Percentiles rank a stretch among this genome's conserved stretches.
Conservation (phyloP, 345 rosid species). For the Eutrema japonicum region DNA sequence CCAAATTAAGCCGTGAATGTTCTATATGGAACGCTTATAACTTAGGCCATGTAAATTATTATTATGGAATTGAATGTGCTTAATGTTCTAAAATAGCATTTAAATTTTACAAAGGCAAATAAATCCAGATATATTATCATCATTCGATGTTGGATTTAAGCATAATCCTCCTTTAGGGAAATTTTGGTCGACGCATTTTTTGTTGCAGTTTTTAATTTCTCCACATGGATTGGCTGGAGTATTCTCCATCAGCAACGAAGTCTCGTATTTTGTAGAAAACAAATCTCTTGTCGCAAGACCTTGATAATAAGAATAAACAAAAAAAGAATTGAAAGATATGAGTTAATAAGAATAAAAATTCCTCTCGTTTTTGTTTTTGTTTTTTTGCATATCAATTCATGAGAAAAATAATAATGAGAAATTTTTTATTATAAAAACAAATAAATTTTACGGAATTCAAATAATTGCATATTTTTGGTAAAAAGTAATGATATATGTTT, state of each 20-base stretch:
- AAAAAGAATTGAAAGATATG: neutral
- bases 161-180: conserved; percentile 11
- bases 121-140: neutral
- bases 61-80: neutral
- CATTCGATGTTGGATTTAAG: neutral
- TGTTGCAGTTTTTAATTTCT: neutral
- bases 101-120: conserved; percentile 7
- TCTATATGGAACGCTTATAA: too few relatives aligned
- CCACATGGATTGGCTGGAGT: neutral
- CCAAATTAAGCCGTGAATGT: too few relatives aligned
- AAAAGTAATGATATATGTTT: too few relatives aligned
- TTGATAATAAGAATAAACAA: neutral
- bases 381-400: too few relatives aligned
- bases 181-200: conserved; percentile 10
- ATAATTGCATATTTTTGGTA: too few relatives aligned
- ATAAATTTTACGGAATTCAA: too few relatives aligned
- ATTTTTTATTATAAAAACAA: too few relatives aligned
- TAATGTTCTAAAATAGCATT: too few relatives aligned
- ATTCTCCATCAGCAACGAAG: neutral
- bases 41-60: too few relatives aligned
- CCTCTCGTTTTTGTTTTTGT: too few relatives aligned
- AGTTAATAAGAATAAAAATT: too few relatives aligned
- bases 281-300: conserved; percentile 14
- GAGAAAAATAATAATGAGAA: too few relatives aligned
- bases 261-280: neutral